Conservation (phyloP, 441 rosid species). For the Oxalis stricta region DNA sequence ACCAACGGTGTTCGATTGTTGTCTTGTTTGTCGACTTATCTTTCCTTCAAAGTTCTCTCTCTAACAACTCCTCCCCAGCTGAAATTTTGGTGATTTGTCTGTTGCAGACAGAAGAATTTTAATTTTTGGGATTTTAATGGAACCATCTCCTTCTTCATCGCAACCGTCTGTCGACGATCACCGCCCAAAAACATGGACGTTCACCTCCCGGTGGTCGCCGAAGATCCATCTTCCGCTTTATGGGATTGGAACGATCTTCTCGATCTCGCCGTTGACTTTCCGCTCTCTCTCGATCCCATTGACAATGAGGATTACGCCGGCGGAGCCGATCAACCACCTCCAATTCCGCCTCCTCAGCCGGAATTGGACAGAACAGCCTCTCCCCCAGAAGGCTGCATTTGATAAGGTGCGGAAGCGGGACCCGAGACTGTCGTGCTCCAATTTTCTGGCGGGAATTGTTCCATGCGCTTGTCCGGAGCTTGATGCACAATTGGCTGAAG, state of each 20-base stretch:
- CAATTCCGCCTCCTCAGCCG: constrained; percentile 1
- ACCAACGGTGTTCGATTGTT: no score
- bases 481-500: constrained; percentile 46
- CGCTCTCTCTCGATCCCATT: constrained; percentile 22
- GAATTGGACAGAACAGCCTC: constrained; percentile 10
- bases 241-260: constrained; percentile 88
- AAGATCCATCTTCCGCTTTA: constrained; percentile 28
- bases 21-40: no score
- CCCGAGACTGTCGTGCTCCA: constrained; percentile 71
- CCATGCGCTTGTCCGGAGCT: constrained; percentile 93
- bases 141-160: constrained; percentile 5
- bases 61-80: no score
- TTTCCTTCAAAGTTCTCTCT: no score
- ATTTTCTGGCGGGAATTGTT: constrained; percentile 60
- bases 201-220: constrained; percentile 19
- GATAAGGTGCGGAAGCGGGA: constrained; percentile 80
- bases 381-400: constrained; percentile 2
- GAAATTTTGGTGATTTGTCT: neutral
- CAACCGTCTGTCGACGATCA: constrained; percentile 11
- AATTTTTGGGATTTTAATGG: constrained; percentile 5
- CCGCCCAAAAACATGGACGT: constrained; percentile 22
- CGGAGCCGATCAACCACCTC: constrained; percentile 3
- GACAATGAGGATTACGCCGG: no score
- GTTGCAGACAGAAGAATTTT: neutral
- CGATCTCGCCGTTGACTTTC: constrained; percentile 50